phyloP scores from a whole-genome alignment of 805 yeast genomes.

The Wickerhamiella shivajii region DNA sequence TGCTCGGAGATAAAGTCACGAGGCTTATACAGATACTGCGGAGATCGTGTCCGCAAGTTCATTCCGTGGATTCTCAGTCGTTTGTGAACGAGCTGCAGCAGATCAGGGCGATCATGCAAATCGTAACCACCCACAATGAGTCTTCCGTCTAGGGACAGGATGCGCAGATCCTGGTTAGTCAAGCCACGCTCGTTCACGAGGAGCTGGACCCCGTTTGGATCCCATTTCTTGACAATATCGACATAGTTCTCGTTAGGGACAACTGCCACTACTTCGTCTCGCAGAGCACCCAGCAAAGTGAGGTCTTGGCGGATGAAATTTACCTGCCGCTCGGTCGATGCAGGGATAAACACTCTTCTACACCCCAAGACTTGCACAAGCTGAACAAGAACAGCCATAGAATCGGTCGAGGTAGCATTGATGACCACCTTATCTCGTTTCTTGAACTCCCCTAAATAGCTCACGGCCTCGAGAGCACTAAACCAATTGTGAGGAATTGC shows the following conservation, averaged over 20 bases:
- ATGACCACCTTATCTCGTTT: slow-evolving; percentile 22
- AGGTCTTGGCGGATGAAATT: slow-evolving; percentile 14
- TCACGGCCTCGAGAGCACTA: slow-evolving; percentile 25
- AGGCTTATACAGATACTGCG: slow-evolving; percentile 17
- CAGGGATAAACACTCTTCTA: slow-evolving; percentile 24
- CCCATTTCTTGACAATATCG: slow-evolving; percentile 14
- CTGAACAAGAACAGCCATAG: slow-evolving; percentile 27
- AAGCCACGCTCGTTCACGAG: slow-evolving; percentile 17
- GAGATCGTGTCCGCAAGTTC: slow-evolving; percentile 20
- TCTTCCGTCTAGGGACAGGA: slow-evolving; percentile 1
- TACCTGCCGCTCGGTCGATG: slow-evolving; percentile 20
- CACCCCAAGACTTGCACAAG: slow-evolving; percentile 27
- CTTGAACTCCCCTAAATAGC: slow-evolving; percentile 19
- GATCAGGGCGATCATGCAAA: slow-evolving; percentile 1
- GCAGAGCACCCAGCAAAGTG: slow-evolving; percentile 14
- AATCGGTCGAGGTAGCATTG: slow-evolving; percentile 22
- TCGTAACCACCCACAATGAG: neutral
- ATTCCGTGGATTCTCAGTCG: slow-evolving; percentile 21
- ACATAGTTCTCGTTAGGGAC: slow-evolving; percentile 18
- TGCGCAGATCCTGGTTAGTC: slow-evolving; percentile 1
- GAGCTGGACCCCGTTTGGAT: slow-evolving; percentile 21
- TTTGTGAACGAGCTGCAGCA: slow-evolving; percentile 18
- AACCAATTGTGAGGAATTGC: slow-evolving; percentile 27
- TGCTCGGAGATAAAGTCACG: slow-evolving; percentile 18
- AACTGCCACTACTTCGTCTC: slow-evolving; percentile 19